Evolutionary conservation across 106 monocot genomes (phyloP).

Genomic region (Platanthera guangdongensis): DNA sequence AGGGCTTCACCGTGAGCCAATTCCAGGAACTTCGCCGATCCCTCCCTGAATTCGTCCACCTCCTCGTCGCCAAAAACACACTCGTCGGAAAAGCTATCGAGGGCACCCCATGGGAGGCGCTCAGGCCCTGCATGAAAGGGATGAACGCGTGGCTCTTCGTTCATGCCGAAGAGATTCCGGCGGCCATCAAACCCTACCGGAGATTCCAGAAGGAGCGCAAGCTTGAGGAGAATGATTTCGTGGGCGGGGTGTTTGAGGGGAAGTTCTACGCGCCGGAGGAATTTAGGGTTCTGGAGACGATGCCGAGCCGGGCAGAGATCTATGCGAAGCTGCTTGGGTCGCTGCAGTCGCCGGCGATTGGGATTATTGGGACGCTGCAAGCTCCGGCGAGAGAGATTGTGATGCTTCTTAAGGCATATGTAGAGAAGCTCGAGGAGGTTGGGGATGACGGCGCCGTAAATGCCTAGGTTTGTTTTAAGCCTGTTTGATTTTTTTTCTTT

Average conservation of each 20-base stretch:
- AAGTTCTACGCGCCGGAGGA: constrained; percentile 77
- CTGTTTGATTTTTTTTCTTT: too few relatives aligned
- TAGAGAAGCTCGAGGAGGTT: constrained; percentile 67
- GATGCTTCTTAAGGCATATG: constrained; percentile 59
- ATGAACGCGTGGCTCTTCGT: constrained; percentile 99
- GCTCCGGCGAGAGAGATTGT: constrained; percentile 76
- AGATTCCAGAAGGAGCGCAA: constrained; percentile 76
- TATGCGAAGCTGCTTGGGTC: constrained; percentile 68
- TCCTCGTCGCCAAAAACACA: constrained; percentile 88
- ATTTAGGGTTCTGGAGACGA: constrained; percentile 80
- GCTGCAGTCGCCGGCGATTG: constrained; percentile 55
- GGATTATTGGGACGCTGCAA: constrained; percentile 61
- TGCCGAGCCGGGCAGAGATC: constrained; percentile 79
- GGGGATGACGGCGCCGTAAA: background rate
- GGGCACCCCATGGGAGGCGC: constrained; percentile 68
- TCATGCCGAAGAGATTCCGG: constrained; percentile 81
- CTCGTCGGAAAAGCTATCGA: constrained; percentile 87
- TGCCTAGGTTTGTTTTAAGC: background rate
- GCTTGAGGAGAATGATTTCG: constrained; percentile 79
- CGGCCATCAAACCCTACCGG: constrained; percentile 70
- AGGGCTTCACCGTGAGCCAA: constrained; percentile 82
- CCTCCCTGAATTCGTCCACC: constrained; percentile 53
- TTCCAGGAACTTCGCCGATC: constrained; percentile 74
- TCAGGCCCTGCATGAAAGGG: constrained; percentile 74
- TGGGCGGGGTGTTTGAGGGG: constrained; percentile 89